Evolutionary conservation across 306 rosid genomes (phyloP), one percentile per base, ranked within the genome.

Genomic region (Dryas alaskensis): DNA sequence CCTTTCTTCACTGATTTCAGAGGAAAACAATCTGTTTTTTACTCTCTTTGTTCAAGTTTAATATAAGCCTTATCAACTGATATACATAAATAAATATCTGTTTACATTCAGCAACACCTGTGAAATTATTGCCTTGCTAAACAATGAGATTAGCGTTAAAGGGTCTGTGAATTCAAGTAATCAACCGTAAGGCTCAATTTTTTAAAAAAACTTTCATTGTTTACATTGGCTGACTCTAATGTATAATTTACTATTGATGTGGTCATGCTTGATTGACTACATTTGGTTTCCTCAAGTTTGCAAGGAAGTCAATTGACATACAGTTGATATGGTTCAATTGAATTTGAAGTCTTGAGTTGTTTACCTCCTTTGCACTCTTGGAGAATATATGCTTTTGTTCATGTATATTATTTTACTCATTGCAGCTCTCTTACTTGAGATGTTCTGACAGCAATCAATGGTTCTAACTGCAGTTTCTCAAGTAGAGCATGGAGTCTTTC

Each of bases 401-500:
- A 52, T 63, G 8, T 4, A 46, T 64, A 74, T 76, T 50, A 55
- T 60, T 60, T 10, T 44, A 72, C 8, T 47, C 61, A 39, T 50
- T 60, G 19, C 14, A 39, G 81, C 67, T 25, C 42, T 68, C 69
- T 69, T 77, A 57, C 65, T 14, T 60, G 44, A 11, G 65, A 48
- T 78, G 25, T 52, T 73, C 78, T 87, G 61, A 79, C 50, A 48
- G 64, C 60, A 80, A 63, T 70, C 74, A 62, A 59, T 85, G 78
- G 59, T 86, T 79, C 70, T 73, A 68, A 80, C 77, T 78, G 73
- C 95, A 94, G 98, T 92, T 83, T 94, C 99, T 73, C 96, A 92
- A 81, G 95, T 94, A 31, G 99, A 94, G 71, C 88, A 84, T 62
- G 97, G 97, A 39, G 88, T 92, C 74, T 65, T 86, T 83, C 87